Percentiles rank a stretch among this genome's conserved stretches.
Conservation (phyloP, 2,329 filamentous ascomycete species). For the Fusarium penzigii region DNA sequence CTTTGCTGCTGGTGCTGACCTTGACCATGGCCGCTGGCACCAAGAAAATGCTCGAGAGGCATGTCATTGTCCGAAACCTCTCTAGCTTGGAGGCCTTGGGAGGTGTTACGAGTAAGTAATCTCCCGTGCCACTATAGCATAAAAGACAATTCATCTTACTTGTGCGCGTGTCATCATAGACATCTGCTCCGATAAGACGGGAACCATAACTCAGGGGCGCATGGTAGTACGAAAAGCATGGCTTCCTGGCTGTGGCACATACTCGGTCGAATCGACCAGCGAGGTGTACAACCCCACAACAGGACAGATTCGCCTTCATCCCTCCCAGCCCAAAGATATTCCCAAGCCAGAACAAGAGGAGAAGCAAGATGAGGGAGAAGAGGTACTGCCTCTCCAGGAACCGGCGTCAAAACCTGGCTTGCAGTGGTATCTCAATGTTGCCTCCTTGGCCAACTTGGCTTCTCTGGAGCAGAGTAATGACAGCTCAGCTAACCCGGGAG, state of each 20-base stretch:
- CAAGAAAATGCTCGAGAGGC: conserved; percentile 47
- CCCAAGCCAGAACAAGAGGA: conserved; percentile 1
- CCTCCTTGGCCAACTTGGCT: conserved; percentile 62
- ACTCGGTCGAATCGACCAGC: conserved; percentile 32
- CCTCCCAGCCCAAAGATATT: conserved; percentile 17
- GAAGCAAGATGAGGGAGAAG: background rate
- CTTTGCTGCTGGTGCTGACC: conserved; percentile 50
- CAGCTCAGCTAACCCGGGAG: conserved; percentile 18
- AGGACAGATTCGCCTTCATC: conserved; percentile 21
- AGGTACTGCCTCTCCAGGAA: background rate
- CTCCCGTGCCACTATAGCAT: background rate
- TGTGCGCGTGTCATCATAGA: conserved; percentile 12
- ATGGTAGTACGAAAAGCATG: conserved; percentile 34
- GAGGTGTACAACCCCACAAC: conserved; percentile 32
- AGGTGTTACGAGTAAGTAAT: conserved; percentile 46
- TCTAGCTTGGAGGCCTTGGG: conserved; percentile 50
- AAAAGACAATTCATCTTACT: no score
- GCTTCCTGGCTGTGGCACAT: conserved; percentile 33
- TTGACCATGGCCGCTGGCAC: conserved; percentile 55
- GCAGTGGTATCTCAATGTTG: conserved; percentile 55
- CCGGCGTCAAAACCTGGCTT: conserved; percentile 29
- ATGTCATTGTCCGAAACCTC: conserved; percentile 51
- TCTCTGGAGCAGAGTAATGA: conserved; percentile 51
- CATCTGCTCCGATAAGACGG: conserved; percentile 35
- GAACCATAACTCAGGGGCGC: conserved; percentile 37